Evolutionary conservation across 2,329 filamentous ascomycete genomes (phyloP).

Genomic region (Hymenoscyphus linearis): DNA sequence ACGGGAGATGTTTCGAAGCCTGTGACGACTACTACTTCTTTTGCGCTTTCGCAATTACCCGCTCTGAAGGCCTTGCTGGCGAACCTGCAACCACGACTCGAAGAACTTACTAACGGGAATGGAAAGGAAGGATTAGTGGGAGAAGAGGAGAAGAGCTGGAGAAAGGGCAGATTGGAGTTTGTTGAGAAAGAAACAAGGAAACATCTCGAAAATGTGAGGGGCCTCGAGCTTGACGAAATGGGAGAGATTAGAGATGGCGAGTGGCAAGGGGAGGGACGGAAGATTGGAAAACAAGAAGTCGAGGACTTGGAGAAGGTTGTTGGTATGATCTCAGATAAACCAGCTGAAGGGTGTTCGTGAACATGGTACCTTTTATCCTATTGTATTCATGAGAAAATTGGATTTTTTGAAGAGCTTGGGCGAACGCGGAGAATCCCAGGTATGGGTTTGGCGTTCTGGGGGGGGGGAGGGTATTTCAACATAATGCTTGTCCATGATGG

Average conservation of each 20-base stretch:
- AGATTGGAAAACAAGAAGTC: conserved; percentile 47
- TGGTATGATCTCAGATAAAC: conserved; percentile 38
- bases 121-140: conserved; percentile 34
- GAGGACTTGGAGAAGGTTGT: conserved; percentile 51
- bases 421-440: conserved; percentile 9
- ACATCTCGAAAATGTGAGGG: conserved; percentile 66
- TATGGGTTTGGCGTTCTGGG: background rate
- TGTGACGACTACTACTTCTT: conserved; percentile 66
- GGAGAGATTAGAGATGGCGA: conserved; percentile 62
- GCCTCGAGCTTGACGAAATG: conserved; percentile 57
- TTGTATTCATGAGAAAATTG: background rate
- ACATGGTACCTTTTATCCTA: conserved; percentile 10
- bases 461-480: background rate
- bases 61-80: conserved; percentile 67
- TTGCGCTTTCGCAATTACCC: conserved; percentile 78
- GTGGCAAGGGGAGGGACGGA: conserved; percentile 52
- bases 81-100: conserved; percentile 60
- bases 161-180: conserved; percentile 71
- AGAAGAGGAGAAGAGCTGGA: conserved; percentile 49
- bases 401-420: conserved; percentile 1
- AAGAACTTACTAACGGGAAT: conserved; percentile 36
- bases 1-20: conserved; percentile 48
- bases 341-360: conserved; percentile 24
- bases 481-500: background rate
- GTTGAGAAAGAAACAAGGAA: conserved; percentile 74